Conservation (phyloP, 768 basidiomycete species). For the Trametes villosa region DNA sequence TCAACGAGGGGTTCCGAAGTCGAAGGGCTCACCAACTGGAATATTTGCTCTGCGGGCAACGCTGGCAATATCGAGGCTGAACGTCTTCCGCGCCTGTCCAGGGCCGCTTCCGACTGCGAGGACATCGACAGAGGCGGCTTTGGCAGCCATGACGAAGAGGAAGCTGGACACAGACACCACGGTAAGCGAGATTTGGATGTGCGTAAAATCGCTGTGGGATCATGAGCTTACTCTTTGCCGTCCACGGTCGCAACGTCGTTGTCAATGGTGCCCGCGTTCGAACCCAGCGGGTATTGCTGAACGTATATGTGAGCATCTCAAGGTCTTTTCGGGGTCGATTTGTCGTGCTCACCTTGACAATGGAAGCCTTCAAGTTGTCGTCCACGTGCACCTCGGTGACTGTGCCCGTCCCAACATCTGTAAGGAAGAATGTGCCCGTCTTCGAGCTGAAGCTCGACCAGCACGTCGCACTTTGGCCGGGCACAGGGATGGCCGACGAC, state of each 20-base stretch:
- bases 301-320: background rate
- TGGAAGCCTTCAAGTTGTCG: conserved; percentile 45
- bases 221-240: conserved; percentile 29
- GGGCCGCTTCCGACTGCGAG: too few relatives aligned
- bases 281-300: conserved; percentile 28
- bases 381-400: conserved; percentile 52
- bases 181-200: too few relatives aligned
- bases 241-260: conserved; percentile 25
- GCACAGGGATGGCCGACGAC: conserved; percentile 7
- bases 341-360: conserved; percentile 44
- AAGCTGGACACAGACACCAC: background rate
- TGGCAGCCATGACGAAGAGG: conserved; percentile 23
- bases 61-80: too few relatives aligned
- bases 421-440: conserved; percentile 38
- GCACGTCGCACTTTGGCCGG: conserved; percentile 35
- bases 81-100: too few relatives aligned
- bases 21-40: too few relatives aligned
- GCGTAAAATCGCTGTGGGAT: too few relatives aligned
- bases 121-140: too few relatives aligned
- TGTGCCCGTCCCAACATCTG: conserved; percentile 32
- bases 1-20: too few relatives aligned
- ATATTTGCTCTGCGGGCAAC: background rate
- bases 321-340: background rate
- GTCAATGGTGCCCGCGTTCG: conserved; percentile 27
- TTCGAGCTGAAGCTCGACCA: conserved; percentile 35